A percentile compares a stretch with the other conserved stretches of the same genome.
Evolutionary conservation across 2,329 filamentous ascomycete genomes (phyloP).

Genomic region (Taxawa tesnikishii): DNA sequence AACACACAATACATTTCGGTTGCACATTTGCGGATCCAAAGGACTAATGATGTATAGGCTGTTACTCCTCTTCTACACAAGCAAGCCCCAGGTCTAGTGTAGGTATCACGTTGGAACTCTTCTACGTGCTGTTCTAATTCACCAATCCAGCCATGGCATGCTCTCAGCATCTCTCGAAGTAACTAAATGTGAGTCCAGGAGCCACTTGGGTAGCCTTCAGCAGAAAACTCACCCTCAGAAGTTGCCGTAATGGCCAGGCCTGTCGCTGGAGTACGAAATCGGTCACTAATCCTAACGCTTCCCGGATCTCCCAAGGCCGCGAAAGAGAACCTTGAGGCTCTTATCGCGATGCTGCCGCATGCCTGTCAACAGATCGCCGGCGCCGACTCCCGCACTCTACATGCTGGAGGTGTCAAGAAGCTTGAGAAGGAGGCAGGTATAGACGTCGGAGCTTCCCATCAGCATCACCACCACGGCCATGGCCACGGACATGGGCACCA

Average conservation of each 20-base stretch:
- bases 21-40: too few relatives aligned
- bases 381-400: slow-evolving; percentile 65
- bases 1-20: too few relatives aligned
- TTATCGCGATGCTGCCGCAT: slow-evolving; percentile 85
- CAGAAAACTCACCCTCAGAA: slow-evolving; percentile 24
- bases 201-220: background rate
- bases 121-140: background rate
- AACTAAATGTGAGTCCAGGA: slow-evolving; percentile 64
- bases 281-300: slow-evolving; percentile 73
- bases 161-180: slow-evolving; percentile 69
- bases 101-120: slow-evolving; percentile 18
- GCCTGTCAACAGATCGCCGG: slow-evolving; percentile 86
- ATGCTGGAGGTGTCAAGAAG: slow-evolving; percentile 69
- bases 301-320: slow-evolving; percentile 94
- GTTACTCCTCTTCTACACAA: slow-evolving; percentile 69
- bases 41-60: slow-evolving; percentile 39
- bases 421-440: slow-evolving; percentile 75
- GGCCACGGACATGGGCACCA: slow-evolving; percentile 16
- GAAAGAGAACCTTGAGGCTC: slow-evolving; percentile 78
- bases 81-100: slow-evolving; percentile 77
- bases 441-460: slow-evolving; percentile 12
- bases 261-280: slow-evolving; percentile 74
- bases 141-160: slow-evolving; percentile 63
- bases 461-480: slow-evolving; percentile 34
- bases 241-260: slow-evolving; percentile 96